Evolutionary conservation across 1,284 basidiomycete genomes (phyloP).

Genomic region (Cystobasidiaceae sp.): DNA sequence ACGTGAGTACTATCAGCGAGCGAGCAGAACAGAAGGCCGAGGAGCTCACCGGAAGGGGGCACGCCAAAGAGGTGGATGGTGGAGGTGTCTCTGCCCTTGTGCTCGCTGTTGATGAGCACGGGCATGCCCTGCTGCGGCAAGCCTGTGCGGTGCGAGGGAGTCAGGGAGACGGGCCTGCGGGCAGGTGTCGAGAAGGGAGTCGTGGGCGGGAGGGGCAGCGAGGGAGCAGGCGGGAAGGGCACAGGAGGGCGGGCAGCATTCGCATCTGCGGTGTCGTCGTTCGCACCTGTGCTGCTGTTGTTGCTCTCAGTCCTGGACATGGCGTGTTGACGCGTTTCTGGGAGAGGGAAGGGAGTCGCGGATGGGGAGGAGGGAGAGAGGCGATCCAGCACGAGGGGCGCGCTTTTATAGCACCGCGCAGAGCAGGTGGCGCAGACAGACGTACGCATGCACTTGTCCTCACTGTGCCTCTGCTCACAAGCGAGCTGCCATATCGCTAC

Average conservation of each 20-base stretch:
- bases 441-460: no score
- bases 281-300: slow-evolving; percentile 4
- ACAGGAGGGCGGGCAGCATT: neutral
- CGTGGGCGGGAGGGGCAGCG: neutral
- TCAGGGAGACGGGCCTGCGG: neutral
- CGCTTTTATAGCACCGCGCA: no score
- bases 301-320: neutral
- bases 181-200: neutral
- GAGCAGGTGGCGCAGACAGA: no score
- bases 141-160: neutral
- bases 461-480: no score
- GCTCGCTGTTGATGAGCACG: neutral
- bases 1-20: slow-evolving; percentile 11
- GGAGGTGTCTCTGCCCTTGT: slow-evolving; percentile 1
- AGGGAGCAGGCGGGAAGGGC: neutral
- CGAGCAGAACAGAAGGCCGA: no score
- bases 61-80: slow-evolving; percentile 22
- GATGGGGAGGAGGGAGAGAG: neutral
- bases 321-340: no score
- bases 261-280: no score
- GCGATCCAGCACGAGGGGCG: neutral
- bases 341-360: neutral
- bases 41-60: slow-evolving; percentile 12
- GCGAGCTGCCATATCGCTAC: no score
- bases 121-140: neutral